Conservation (phyloP, 331 rosid species). For the Erythrophleum ivorense region DNA sequence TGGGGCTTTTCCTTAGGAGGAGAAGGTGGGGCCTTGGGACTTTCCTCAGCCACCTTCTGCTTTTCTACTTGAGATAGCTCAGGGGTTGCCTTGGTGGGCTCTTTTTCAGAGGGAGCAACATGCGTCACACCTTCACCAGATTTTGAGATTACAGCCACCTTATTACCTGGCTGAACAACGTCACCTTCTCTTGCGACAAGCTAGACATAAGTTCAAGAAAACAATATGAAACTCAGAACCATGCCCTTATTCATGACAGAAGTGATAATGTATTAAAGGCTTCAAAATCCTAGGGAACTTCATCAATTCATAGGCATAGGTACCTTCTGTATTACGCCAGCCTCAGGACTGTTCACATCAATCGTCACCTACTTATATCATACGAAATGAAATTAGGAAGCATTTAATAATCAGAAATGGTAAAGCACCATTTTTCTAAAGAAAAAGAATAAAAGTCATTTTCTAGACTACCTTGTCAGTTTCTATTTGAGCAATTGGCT, state of each 20-base stretch:
- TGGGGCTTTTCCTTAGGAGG: constrained; percentile 18
- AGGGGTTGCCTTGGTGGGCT: constrained; percentile 36
- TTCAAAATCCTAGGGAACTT: neutral
- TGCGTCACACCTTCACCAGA: constrained; percentile 59
- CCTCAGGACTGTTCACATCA: constrained; percentile 69
- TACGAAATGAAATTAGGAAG: constrained; percentile 8
- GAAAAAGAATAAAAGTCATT: neutral
- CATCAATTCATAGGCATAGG: constrained; percentile 1
- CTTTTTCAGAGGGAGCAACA: constrained; percentile 50
- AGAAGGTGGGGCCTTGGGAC: constrained; percentile 43
- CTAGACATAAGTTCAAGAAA: constrained; percentile 41
- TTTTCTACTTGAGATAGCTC: constrained; percentile 35
- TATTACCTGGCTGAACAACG: constrained; percentile 66
- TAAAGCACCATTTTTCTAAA: neutral
- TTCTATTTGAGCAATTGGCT: constrained; percentile 71
- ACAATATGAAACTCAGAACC: constrained; percentile 11
- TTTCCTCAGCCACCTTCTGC: constrained; percentile 43
- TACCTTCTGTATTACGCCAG: constrained; percentile 61
- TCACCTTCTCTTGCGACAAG: constrained; percentile 67
- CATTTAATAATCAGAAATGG: neutral
- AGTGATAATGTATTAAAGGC: neutral
- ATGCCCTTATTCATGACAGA: neutral
- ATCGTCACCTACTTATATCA: constrained; percentile 57
- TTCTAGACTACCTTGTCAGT: constrained; percentile 57
- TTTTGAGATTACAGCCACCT: constrained; percentile 66